phyloP scores from a whole-genome alignment of 305 asterid genomes.

The Fraxinus albicans region DNA sequence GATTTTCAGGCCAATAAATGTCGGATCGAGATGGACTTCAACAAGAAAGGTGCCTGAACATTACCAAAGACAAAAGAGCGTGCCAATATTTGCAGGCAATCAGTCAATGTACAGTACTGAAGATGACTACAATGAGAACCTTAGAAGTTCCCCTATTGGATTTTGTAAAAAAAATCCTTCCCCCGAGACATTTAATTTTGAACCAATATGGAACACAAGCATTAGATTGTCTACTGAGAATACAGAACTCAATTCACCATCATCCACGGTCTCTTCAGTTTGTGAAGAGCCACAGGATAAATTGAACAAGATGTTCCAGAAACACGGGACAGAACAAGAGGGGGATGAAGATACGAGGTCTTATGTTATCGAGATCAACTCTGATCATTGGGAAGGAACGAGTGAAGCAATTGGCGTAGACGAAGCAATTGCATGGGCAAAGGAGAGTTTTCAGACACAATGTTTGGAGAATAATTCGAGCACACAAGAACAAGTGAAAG shows the following conservation, averaged over 20 bases:
- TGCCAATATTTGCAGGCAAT: slow-evolving; percentile 38
- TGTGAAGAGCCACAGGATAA: slow-evolving; percentile 35
- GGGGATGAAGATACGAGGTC: slow-evolving; percentile 62
- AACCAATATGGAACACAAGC: slow-evolving; percentile 51
- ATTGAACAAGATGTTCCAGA: slow-evolving; percentile 22
- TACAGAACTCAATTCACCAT: slow-evolving; percentile 49
- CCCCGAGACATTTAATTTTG: slow-evolving; percentile 59
- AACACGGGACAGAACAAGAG: slow-evolving; percentile 29
- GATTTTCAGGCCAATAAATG: slow-evolving; percentile 35
- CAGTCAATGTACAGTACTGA: slow-evolving; percentile 26
- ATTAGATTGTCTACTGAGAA: slow-evolving; percentile 50
- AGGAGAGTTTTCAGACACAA: slow-evolving; percentile 61
- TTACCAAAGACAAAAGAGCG: slow-evolving; percentile 22
- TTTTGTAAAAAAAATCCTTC: slow-evolving; percentile 51
- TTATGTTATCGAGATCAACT: slow-evolving; percentile 70
- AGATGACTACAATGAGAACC: slow-evolving; percentile 29
- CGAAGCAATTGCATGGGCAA: slow-evolving; percentile 91
- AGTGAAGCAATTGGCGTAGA: slow-evolving; percentile 65
- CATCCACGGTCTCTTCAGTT: slow-evolving; percentile 56
- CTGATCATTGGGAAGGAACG: slow-evolving; percentile 46
- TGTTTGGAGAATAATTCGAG: slow-evolving; percentile 31
- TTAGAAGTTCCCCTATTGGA: slow-evolving; percentile 41
- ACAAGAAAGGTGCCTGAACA: slow-evolving; percentile 26
- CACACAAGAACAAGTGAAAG: slow-evolving; percentile 30
- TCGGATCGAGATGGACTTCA: slow-evolving; percentile 31